These are phyloP conservation scores for Turnera subulata DNA, from an alignment of 345 rosid genomes.

Conservation along the genomic window DNA sequence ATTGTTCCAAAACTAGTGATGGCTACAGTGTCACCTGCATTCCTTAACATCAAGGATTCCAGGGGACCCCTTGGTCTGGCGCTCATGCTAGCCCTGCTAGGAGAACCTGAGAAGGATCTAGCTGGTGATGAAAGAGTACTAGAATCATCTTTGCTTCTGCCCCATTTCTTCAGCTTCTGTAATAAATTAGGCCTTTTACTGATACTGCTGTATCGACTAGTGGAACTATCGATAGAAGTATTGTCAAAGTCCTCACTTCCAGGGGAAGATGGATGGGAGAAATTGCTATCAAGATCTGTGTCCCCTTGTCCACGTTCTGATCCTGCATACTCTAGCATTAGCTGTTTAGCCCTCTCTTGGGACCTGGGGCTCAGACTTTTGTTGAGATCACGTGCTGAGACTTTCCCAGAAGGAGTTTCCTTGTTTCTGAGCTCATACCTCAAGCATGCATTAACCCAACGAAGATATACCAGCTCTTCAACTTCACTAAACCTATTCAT, in stretches of 20 bases:
- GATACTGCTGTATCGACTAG: conserved; percentile 64
- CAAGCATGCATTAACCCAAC: conserved; percentile 98
- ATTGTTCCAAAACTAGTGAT: conserved; percentile 75
- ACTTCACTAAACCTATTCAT: conserved; percentile 96
- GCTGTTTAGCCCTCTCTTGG: conserved; percentile 74
- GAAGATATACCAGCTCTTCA: conserved; percentile 96
- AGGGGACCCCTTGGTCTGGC: conserved; percentile 70
- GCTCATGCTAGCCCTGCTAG: conserved; percentile 65
- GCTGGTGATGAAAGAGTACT: conserved; percentile 64
- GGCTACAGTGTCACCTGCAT: conserved; percentile 71
- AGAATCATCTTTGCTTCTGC: conserved; percentile 78
- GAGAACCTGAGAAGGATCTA: conserved; percentile 76
- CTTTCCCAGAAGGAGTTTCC: conserved; percentile 79
- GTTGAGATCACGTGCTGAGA: conserved; percentile 90
- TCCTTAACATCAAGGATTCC: conserved; percentile 84
- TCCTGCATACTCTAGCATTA: conserved; percentile 88
- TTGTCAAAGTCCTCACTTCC: conserved; percentile 92
- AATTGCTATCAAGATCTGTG: conserved; percentile 83
- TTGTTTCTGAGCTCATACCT: conserved; percentile 89
- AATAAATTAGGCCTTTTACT: conserved; percentile 73
- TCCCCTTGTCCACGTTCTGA: conserved; percentile 96
- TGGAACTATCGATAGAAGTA: conserved; percentile 75
- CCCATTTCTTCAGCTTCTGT: conserved; percentile 88
- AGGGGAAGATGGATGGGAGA: conserved; percentile 87
- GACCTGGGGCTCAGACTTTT: conserved; percentile 84